Evolutionary conservation across 2,329 filamentous ascomycete species (phyloP), one percentile per base, ranked within the genome.

Genomic region (Leptographium lundbergii): DNA sequence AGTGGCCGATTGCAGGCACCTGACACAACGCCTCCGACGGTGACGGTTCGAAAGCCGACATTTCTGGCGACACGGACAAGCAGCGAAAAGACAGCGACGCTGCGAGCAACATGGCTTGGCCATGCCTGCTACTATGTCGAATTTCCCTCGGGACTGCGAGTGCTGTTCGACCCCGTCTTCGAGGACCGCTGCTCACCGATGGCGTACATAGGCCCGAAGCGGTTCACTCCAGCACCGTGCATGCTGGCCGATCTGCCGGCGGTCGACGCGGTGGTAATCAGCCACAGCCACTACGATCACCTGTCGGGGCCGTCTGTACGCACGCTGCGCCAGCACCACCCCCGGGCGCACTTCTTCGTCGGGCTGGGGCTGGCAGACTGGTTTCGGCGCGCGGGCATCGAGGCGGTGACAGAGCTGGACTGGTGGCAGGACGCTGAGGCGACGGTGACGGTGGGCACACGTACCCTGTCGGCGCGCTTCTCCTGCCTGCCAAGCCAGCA

Each of bases 61-160:
- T 92, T 92, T 70, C 77, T 89, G 11, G 72, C 81, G 1, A 74
- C 75, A 17, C 81, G 88, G 58, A 39, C 13, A 17, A 25, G 22
- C 9, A 17, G 22, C 50, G 11, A 55, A 25, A 36, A 24, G n/a
- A 17, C 11, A 22, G 10, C 32, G 17, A 73, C 73, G 14, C 66
- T 97, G 27, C 84, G 91, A 58, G 89, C 91, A 39, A 97, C 92
- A 48, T 96, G 92, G 92, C 83, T 97, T 2, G 92, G 92, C 42
- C 92, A 97, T 71, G 91, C 92, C 4, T 96, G 91, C 75, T 96
- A 91, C 75, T 91, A 89, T 67, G 83, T 95, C 65, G 92, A 96
- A 71, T 96, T 91, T 67, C 90, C 91, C 1, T 80, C 81, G 17
- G 92, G 92, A 0, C 77, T 97, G 57, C 85, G 92, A 58, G 89